phyloP scores from a whole-genome alignment of 805 yeast genomes.

The Spencermartinsiella europaea region DNA sequence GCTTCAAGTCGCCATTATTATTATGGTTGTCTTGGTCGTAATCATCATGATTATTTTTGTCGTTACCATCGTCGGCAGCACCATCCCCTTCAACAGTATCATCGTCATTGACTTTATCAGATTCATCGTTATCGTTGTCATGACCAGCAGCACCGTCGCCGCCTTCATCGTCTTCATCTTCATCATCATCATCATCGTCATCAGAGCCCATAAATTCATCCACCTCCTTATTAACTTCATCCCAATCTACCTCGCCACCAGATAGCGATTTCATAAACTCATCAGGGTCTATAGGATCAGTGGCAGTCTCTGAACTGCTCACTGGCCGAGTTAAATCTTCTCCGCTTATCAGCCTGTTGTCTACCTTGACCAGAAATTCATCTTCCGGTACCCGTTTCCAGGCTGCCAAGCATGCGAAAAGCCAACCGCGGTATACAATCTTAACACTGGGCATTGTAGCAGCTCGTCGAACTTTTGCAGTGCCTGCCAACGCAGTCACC shows the following conservation, averaged over 20 bases:
- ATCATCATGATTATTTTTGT: slow-evolving; percentile 6
- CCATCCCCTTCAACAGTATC: slow-evolving; percentile 16
- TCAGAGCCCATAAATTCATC: slow-evolving; percentile 41
- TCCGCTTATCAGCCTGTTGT: slow-evolving; percentile 9
- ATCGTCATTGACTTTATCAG: slow-evolving; percentile 18
- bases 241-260: slow-evolving; percentile 40
- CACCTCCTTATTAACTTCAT: slow-evolving; percentile 49
- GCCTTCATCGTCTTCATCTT: slow-evolving; percentile 26
- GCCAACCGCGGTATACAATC: slow-evolving; percentile 90
- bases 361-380: slow-evolving; percentile 43
- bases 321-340: slow-evolving; percentile 37
- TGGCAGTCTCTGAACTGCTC: slow-evolving; percentile 39
- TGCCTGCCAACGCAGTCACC: slow-evolving; percentile 72
- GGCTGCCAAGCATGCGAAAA: slow-evolving; percentile 73
- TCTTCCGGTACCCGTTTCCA: slow-evolving; percentile 70
- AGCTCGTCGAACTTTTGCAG: slow-evolving; percentile 81
- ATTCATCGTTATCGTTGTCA: slow-evolving; percentile 31
- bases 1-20: slow-evolving; percentile 9
- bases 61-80: not conserved
- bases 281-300: slow-evolving; percentile 40
- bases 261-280: slow-evolving; percentile 28
- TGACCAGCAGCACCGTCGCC: slow-evolving; percentile 26
- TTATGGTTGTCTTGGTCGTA: slow-evolving; percentile 18
- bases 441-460: slow-evolving; percentile 54
- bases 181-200: slow-evolving; percentile 28